Evolutionary conservation across 192 early-diverging fungal species (phyloP).

Genomic region (Coemansia sp.): DNA sequence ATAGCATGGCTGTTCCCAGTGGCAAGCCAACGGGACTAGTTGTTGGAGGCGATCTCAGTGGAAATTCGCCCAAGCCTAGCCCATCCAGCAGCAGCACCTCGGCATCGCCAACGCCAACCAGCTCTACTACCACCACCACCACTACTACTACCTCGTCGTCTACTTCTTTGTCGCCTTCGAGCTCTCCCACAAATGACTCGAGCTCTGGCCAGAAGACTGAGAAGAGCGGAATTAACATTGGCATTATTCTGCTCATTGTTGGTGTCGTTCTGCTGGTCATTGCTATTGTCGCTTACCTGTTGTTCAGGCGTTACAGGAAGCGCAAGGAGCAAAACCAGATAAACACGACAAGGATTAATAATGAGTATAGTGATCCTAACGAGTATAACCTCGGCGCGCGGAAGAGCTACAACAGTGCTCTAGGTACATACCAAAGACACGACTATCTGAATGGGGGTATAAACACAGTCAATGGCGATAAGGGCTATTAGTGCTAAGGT

Average conservation of each 20-base stretch:
- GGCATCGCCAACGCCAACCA: background rate
- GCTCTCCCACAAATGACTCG: background rate
- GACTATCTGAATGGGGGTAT: background rate
- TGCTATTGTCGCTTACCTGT: conserved; percentile 16
- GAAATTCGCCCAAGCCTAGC: background rate
- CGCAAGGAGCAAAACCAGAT: conserved; percentile 2
- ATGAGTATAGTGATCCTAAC: background rate
- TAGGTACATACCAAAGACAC: background rate
- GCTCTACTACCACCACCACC: background rate
- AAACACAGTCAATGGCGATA: background rate
- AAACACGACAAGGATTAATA: conserved; percentile 6
- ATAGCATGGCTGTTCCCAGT: conserved; percentile 23
- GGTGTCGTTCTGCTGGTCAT: conserved; percentile 21
- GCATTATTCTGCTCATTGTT: conserved; percentile 30
- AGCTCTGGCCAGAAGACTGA: background rate
- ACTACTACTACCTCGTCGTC: background rate
- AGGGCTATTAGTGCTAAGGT: background rate
- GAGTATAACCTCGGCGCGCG: background rate
- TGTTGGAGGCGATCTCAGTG: conserved; percentile 33
- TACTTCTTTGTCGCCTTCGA: background rate
- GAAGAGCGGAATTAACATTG: conserved; percentile 22
- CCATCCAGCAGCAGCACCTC: background rate
- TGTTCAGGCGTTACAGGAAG: conserved; percentile 32
- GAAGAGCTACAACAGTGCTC: background rate
- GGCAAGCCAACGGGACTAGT: conserved; percentile 13